Evolutionary conservation across 179 eudicot genomes (phyloP), one percentile per base, ranked within the genome.

Genomic region (Kewa caespitosa): DNA sequence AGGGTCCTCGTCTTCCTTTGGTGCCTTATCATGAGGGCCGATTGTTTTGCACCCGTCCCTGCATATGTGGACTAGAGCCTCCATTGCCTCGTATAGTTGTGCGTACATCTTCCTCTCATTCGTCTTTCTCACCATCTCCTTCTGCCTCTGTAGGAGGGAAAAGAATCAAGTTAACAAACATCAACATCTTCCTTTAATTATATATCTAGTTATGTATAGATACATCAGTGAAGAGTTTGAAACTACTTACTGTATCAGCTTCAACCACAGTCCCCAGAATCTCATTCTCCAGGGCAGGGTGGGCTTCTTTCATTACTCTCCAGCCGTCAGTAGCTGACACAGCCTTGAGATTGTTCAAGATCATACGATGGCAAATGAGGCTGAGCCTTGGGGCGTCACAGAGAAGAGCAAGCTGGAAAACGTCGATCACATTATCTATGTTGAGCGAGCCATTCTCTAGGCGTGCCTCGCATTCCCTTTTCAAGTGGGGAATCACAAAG

Each of bases 51-150:
- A 91, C 43, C 97, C 99, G 38, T 95, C 99, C 80, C 52, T 90
- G 64, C 87, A 93, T 70, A 93, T 91, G 74, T 93, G 99, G 23
- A 93, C 98, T 42, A 96, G 77, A n/a, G 98, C 96, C 78, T 96
- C 99, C 99, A 96, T 96, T 50, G 98, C 99, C 43, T 91, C 96
- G 59, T 90, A 88, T 38, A 96, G 64, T 74, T 93, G 88, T 61
- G 73, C 42, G 82, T 96, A 96, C 22, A 84, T 80, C 67, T 80
- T 87, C 79, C 84, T 88, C 82, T 93, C 98, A 1, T 89, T 80
- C 36, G 39, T 61, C 87, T 85, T 91, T 66, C 88, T 85, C 25
- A 32, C 41, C 72, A 74, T 61, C 66, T 70, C 83, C 85, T 93
- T 88, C 59, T 73, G 79, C 78, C 74, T 83, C 95, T 91, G 60